phyloP scores from a whole-genome alignment of 1,284 basidiomycete genomes.

The Sporisorium sorghi region DNA sequence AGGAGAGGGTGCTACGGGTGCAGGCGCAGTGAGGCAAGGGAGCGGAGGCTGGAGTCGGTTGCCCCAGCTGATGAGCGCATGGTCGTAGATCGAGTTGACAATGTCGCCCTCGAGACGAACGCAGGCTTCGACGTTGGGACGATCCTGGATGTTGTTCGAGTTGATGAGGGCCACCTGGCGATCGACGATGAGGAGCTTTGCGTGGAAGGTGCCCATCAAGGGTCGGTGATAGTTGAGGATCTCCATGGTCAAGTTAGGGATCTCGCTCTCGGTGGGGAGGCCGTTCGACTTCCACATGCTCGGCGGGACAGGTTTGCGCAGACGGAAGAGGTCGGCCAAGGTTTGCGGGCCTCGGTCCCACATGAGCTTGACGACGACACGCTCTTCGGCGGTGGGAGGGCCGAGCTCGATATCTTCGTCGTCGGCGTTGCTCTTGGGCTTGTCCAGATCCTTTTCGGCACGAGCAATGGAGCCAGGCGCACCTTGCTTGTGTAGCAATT shows the following conservation, averaged over 20 bases:
- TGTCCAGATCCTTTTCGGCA: conserved; percentile 21
- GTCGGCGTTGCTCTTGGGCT: conserved; percentile 5
- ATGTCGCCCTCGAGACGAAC: conserved; percentile 75
- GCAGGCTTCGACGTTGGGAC: conserved; percentile 70
- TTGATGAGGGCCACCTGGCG: conserved; percentile 79
- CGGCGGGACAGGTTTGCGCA: conserved; percentile 61
- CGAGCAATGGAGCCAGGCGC: conserved; percentile 42
- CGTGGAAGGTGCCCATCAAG: conserved; percentile 78
- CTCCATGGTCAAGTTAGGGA: conserved; percentile 63
- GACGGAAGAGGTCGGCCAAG: conserved; percentile 64
- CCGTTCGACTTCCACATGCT: conserved; percentile 64
- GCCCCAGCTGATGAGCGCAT: conserved; percentile 78
- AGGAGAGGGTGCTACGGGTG: conserved; percentile 52
- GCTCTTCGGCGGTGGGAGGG: conserved; percentile 42
- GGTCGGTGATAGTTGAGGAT: conserved; percentile 68
- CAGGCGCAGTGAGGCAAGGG: conserved; percentile 72
- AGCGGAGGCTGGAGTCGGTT: conserved; percentile 75
- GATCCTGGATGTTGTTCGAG: conserved; percentile 79
- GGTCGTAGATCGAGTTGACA: conserved; percentile 80
- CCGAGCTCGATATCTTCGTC: conserved; percentile 41
- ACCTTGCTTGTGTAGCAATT: conserved; percentile 31
- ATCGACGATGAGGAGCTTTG: conserved; percentile 81
- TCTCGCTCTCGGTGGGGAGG: conserved; percentile 58
- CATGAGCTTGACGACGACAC: conserved; percentile 67
- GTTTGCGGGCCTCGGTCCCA: conserved; percentile 68